Base-by-base conservation (phyloP, 495 filamentous ascomycete genomes). In the Aspergillus sclerotiicarbonarius region DNA sequence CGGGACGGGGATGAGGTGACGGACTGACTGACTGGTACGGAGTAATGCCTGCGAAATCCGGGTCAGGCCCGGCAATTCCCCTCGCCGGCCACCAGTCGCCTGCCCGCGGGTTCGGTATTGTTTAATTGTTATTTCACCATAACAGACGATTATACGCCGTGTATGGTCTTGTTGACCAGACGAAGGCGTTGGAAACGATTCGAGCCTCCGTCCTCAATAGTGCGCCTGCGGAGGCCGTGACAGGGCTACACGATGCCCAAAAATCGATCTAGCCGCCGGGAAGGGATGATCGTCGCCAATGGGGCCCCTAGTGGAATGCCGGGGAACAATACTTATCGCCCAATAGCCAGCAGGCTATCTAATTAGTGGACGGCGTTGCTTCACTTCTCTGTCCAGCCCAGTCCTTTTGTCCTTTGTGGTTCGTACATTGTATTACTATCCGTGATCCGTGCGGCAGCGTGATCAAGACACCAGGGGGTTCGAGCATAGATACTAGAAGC, bases 61-160 rank as follows among this genome's bases (percentile, higher is more conserved):
- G 43, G 43, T 56, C 59, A 61, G 54, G 59, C 59, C 50, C 43
- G 43, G 51, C 5, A 25, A 25, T 5, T 25, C 25, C 25, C 25
- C 25, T 25, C 25, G 25, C 25, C 21, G 31, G 50, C 57, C 59
- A 61, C 53, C 53, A 37, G 16, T 10, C 21, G 29, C 30, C 47
- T 49, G 53, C 59, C 56, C 53, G 53, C n/a, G 39, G 13, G 19
- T 32, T 21, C 19, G 18, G 19, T 48, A 7, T 48, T 25, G 21
- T 25, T 29, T 1, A 3, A 10, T 29, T 29, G n/a, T 48, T n/a
- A n/a, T n/a, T n/a, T n/a, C n/a, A n/a, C n/a, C n/a, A n/a, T n/a
- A n/a, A n/a, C n/a, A n/a, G n/a, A n/a, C n/a, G n/a, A n/a, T n/a
- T n/a, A n/a, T n/a, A n/a, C n/a, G n/a, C n/a, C n/a, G n/a, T n/a